Conservation (phyloP, 495 filamentous ascomycete genomes). For the Tuber calosporum region DNA sequence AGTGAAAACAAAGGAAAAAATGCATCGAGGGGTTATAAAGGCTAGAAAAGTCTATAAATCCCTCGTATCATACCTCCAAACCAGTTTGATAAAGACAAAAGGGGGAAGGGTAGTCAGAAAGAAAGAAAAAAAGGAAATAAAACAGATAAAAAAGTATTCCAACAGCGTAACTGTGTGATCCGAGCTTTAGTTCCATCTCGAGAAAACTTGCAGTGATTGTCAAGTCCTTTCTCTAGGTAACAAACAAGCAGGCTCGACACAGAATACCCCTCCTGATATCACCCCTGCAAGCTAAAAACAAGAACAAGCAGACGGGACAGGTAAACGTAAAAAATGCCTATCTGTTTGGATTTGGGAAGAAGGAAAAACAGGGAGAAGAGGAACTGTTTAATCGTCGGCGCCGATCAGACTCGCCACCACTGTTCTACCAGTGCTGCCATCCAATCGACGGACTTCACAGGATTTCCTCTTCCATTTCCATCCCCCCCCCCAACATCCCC, state of each 20-base stretch:
- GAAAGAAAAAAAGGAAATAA: conserved; percentile 10
- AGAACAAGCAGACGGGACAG: conserved; percentile 14
- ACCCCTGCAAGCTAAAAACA: conserved; percentile 24
- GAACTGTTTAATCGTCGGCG: background rate
- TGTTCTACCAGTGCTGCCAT: conserved; percentile 36
- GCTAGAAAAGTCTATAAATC: conserved; percentile 12
- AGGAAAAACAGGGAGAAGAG: conserved; percentile 10
- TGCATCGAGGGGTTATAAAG: conserved; percentile 15
- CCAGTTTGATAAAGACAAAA: conserved; percentile 4
- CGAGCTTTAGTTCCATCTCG: conserved; percentile 35
- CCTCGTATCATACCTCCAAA: background rate
- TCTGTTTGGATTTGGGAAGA: conserved; percentile 3
- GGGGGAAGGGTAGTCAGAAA: background rate
- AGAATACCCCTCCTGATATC: conserved; percentile 18
- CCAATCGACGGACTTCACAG: conserved; percentile 27
- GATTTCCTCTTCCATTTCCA: conserved; percentile 37
- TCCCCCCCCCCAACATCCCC: conserved; percentile 26
- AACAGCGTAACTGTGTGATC: conserved; percentile 33
- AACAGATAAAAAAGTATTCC: conserved; percentile 29
- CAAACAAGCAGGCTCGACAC: conserved; percentile 35
- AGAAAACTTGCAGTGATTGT: conserved; percentile 42
- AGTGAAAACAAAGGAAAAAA: background rate
- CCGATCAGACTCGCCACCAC: conserved; percentile 18
- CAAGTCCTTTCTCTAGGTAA: conserved; percentile 41
- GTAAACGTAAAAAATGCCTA: background rate